Base-by-base conservation (phyloP, 1,139 yeast genomes). In the Nematodospora anomalae region DNA sequence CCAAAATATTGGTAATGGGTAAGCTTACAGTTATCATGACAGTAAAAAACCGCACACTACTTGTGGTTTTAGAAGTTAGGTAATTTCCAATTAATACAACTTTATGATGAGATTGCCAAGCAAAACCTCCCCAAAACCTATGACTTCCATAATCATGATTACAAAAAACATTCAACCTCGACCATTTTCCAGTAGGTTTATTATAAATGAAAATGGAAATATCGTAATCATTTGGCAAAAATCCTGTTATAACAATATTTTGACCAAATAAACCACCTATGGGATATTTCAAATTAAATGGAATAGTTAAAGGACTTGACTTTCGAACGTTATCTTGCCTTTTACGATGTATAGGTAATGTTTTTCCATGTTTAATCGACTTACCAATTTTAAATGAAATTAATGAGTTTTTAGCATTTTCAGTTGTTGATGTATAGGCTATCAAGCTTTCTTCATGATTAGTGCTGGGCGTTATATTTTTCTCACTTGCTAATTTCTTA, bases 21-120 rank as follows among this genome's bases (percentile, higher is more conserved):
- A 83, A 62, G 29, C 83, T 76, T n/a, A 83, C 78, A 4, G 81
- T 67, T 5, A 81, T 58, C 53, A 81, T 58, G 27, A 66, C 52
- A 25, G 80, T 79, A 55, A 82, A 83, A 47, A 67, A 79, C 41
- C 84, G 74, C 4, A 80, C 68, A 32, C 80, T 67, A 39, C 81
- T 73, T 6, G 76, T 62, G 8, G 76, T 64, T 27, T 63, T 60
- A 3, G 76, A 70, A 15, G 79, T 72, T 13, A 67, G 60, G 31
- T 61, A 62, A 41, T 74, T 67, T 1, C 88, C 92, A 40, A 78
- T 54, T 32, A 75, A 59, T 6, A 74, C 67, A 2, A 82, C 80
- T 51, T 79, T 79, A 52, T 83, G 90, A 57, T 83, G 92, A 1
- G 89, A 80, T 30, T 73, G 74, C 92, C 92, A 83, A 0, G 79